Conservation (phyloP, 192 early-diverging fungal species). For the Martensiomyces pterosporus region DNA sequence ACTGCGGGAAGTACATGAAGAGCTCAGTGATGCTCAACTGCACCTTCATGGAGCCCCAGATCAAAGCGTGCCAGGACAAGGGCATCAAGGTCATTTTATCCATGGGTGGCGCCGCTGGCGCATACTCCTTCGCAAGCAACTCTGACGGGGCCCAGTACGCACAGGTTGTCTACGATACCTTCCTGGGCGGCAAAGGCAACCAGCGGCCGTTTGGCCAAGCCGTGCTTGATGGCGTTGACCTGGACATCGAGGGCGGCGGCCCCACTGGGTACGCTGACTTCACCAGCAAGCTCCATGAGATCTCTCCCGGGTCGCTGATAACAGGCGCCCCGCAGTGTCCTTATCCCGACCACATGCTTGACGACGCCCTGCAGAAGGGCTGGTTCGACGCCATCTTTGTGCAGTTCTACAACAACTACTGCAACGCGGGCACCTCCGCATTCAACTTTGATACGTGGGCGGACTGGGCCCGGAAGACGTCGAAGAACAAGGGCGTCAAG, state of each 20-base stretch:
- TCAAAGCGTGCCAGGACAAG: conserved; percentile 53
- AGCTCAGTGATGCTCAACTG: conserved; percentile 50
- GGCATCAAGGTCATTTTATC: conserved; percentile 56
- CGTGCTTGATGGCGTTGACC: conserved; percentile 52
- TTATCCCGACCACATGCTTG: conserved; percentile 47
- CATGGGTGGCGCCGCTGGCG: conserved; percentile 57
- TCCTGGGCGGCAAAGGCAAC: conserved; percentile 49
- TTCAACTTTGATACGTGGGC: conserved; percentile 55
- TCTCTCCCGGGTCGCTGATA: conserved; percentile 45
- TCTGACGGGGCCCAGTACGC: conserved; percentile 33
- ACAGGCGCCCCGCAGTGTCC: conserved; percentile 54
- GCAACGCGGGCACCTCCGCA: conserved; percentile 24
- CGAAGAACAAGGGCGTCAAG: conserved; percentile 46
- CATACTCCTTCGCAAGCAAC: conserved; percentile 27
- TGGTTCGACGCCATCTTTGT: conserved; percentile 55
- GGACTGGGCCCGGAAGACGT: conserved; percentile 46
- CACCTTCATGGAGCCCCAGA: conserved; percentile 47
- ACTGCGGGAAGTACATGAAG: conserved; percentile 45
- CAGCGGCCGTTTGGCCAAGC: conserved; percentile 49
- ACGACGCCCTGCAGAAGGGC: conserved; percentile 44
- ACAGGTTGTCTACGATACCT: conserved; percentile 47
- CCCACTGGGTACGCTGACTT: conserved; percentile 41
- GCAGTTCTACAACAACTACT: conserved; percentile 61
- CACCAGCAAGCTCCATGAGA: conserved; percentile 18
- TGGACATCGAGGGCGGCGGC: conserved; percentile 49